A percentile compares a stretch with the other conserved stretches of the same genome.
Evolutionary conservation across 2,329 filamentous ascomycete species (phyloP).

Genomic region (Xenosphaeropsis pyriputrescens): DNA sequence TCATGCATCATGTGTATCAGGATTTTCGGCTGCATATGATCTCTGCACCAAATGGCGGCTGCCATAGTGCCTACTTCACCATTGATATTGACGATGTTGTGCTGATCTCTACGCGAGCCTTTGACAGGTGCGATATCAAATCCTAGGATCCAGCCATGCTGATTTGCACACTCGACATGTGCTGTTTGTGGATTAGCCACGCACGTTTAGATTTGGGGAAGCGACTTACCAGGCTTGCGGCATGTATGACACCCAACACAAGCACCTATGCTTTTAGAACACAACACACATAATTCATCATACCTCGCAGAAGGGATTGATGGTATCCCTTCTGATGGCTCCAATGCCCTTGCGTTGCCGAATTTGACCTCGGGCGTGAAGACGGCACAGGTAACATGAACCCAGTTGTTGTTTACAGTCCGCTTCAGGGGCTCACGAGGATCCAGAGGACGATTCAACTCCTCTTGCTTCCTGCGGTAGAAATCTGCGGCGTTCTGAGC

Average conservation of each 20-base stretch:
- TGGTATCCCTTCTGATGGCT: slow-evolving; percentile 80
- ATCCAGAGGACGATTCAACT: slow-evolving; percentile 66
- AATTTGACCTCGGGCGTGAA: slow-evolving; percentile 92
- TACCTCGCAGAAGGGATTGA: slow-evolving; percentile 62
- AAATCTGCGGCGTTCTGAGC: slow-evolving; percentile 66
- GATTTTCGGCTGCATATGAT: slow-evolving; percentile 61
- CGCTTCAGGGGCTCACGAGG: slow-evolving; percentile 87
- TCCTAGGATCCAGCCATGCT: slow-evolving; percentile 68
- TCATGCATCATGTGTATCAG: slow-evolving; percentile 70
- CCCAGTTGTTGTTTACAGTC: slow-evolving; percentile 95
- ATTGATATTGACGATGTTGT: slow-evolving; percentile 66
- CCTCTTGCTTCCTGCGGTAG: slow-evolving; percentile 70
- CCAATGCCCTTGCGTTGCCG: slow-evolving; percentile 66
- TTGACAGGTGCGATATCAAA: slow-evolving; percentile 89
- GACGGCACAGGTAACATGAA: slow-evolving; percentile 84
- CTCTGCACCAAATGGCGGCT: slow-evolving; percentile 84
- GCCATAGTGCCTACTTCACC: slow-evolving; percentile 71
- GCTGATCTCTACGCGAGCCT: slow-evolving; percentile 68
- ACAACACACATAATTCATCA: slow-evolving; percentile 69
- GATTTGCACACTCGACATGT: slow-evolving; percentile 77
- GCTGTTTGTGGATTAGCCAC: slow-evolving; percentile 27
- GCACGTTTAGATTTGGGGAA: background rate
- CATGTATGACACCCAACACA: slow-evolving; percentile 75
- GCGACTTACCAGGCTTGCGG: slow-evolving; percentile 27
- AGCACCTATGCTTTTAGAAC: slow-evolving; percentile 61